These are phyloP conservation scores for Microcos paniculata DNA, from an alignment of 345 rosid genomes.

Conservation along the genomic window DNA sequence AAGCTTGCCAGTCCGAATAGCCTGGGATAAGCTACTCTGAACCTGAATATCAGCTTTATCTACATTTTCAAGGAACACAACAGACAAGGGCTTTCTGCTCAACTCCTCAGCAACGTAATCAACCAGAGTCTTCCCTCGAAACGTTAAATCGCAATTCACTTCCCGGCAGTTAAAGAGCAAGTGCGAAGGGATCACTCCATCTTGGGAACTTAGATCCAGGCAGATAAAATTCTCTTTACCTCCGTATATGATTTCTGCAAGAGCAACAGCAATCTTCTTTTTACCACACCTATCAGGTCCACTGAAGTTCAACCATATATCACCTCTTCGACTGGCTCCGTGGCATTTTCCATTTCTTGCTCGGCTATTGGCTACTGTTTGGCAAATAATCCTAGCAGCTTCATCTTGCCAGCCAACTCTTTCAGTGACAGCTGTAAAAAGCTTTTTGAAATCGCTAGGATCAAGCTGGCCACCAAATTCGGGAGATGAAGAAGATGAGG, in stretches of 20 bases:
- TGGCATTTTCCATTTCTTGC: slow-evolving; percentile 22
- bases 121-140: slow-evolving; percentile 67
- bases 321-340: slow-evolving; percentile 38
- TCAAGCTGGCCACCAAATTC: slow-evolving; percentile 27
- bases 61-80: slow-evolving; percentile 72
- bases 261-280: slow-evolving; percentile 52
- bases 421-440: slow-evolving; percentile 45
- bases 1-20: slow-evolving; percentile 56
- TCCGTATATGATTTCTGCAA: slow-evolving; percentile 56
- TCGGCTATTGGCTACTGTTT: slow-evolving; percentile 27
- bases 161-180: slow-evolving; percentile 15
- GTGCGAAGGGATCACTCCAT: slow-evolving; percentile 6
- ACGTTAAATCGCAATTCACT: slow-evolving; percentile 25
- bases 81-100: slow-evolving; percentile 53
- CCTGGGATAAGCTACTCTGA: slow-evolving; percentile 47
- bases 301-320: slow-evolving; percentile 63
- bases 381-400: slow-evolving; percentile 51
- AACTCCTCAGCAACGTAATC: slow-evolving; percentile 63
- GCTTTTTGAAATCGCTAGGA: slow-evolving; percentile 44
- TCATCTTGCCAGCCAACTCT: slow-evolving; percentile 63
- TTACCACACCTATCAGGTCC: slow-evolving; percentile 59
- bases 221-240: slow-evolving; percentile 50
- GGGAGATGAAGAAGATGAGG: slow-evolving; percentile 39
- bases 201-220: slow-evolving; percentile 47
- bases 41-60: slow-evolving; percentile 63